These are phyloP conservation scores for Drechslera avenae DNA, from an alignment of 2,329 filamentous ascomycete genomes.

Conservation along the genomic window DNA sequence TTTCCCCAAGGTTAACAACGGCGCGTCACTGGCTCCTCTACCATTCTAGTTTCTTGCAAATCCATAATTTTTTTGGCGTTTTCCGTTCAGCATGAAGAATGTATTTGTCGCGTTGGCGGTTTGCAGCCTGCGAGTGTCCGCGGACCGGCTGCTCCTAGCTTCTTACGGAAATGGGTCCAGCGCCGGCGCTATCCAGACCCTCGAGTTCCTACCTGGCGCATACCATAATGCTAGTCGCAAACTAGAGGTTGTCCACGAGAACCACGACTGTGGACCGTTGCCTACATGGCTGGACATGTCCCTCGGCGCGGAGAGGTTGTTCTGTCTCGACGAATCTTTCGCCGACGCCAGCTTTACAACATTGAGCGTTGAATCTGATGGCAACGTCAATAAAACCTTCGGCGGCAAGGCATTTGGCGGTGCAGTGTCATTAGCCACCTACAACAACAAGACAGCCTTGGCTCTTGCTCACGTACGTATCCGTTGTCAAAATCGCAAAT, in stretches of 20 bases:
- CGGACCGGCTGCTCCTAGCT: constrained; percentile 48
- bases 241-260: constrained; percentile 54
- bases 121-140: neutral
- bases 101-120: constrained; percentile 24
- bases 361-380: constrained; percentile 32
- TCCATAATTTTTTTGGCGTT: neutral
- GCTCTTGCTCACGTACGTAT: constrained; percentile 37
- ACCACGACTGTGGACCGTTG: constrained; percentile 57
- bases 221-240: constrained; percentile 9
- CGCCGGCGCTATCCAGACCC: constrained; percentile 49
- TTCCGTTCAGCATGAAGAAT: constrained; percentile 1
- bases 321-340: constrained; percentile 67
- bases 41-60: neutral
- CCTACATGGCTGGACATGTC: constrained; percentile 68
- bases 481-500: neutral
- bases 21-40: neutral
- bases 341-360: constrained; percentile 49
- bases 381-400: constrained; percentile 45
- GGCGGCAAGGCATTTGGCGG: constrained; percentile 45
- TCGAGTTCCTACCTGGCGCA: constrained; percentile 29
- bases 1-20: neutral
- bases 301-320: constrained; percentile 56
- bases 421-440: constrained; percentile 51
- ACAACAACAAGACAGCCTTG: constrained; percentile 48
- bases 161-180: constrained; percentile 45